Base-by-base conservation (phyloP, 2,329 filamentous ascomycete genomes). In the Plenodomus tracheiphilus region DNA sequence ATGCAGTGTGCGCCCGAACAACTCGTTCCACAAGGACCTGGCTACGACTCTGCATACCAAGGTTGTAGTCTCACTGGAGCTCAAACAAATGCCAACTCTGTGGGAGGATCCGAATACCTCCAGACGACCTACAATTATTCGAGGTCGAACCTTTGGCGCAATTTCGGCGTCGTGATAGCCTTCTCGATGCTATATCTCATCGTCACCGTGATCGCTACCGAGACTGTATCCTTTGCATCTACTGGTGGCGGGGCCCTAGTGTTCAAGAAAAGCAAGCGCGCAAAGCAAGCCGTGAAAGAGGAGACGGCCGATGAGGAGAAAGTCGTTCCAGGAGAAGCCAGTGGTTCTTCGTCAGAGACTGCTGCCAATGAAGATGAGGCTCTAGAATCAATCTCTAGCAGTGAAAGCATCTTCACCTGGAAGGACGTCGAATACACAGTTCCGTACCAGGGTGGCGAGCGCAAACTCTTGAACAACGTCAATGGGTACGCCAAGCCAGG, bases 401-500 rank as follows among this genome's bases (percentile, higher is more conserved):
- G 66, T 38, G 64, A 72, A 20, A 72, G 69, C 21, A 54, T 72
- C 13, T 72, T 73, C 50, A 73, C 71, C 1, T 73, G 68, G 69
- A 65, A 69, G 19, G 60, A 71, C 45, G 64, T 71, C n/a, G 64
- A 86, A 40, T 93, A 91, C 65, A 88, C 83, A 0, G 87, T 93
- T 1, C 86, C 86, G 0, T 87, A 86, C 52, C 77, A 84, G 36
- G 81, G 81, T 5, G 84, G 84, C 39, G 79, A 83, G 43, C 79
- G 82, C 32, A 81, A 84, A 65, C 76, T 89, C 1, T 75, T 90
- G 40, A 86, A 89, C 62, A 79, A 84, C 4, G 83, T 94, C 50
- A 86, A 79, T 48, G 90, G 90, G 1, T 93, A 89, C 58, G 89
- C 85, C 1, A 91, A 91, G 63, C 90, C 90, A 1, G 89, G 90